Evolutionary conservation across 2,329 filamentous ascomycete genomes (phyloP).

Genomic region (Pyrenophora seminiperda): DNA sequence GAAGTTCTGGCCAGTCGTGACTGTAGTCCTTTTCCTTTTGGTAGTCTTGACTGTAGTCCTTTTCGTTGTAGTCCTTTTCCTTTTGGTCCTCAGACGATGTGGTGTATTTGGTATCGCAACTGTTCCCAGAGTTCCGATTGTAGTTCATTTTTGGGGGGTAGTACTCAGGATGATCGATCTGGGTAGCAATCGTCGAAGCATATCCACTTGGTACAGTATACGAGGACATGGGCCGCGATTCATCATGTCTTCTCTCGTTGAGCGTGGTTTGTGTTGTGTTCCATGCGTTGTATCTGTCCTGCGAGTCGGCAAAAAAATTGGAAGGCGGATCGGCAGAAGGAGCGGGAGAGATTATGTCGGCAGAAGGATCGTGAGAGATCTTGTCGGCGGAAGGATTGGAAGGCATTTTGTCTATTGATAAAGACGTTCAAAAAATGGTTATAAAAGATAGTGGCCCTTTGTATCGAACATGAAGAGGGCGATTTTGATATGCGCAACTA

Average conservation of each 20-base stretch:
- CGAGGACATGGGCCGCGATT: not conserved
- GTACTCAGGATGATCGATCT: not conserved
- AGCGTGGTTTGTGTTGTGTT: constrained; percentile 1
- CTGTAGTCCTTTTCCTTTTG: not conserved
- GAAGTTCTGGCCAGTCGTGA: constrained; percentile 2
- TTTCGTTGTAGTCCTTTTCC: too few species aligned
- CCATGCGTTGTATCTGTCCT: not conserved
- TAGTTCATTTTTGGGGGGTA: not conserved
- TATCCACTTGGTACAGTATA: not conserved
- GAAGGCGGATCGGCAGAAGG: not conserved
- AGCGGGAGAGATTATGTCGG: not conserved
- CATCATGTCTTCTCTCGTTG: not conserved
- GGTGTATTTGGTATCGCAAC: not conserved
- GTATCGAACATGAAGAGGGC: not conserved
- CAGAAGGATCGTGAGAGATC: not conserved
- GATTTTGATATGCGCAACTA: not conserved
- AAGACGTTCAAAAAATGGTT: not conserved
- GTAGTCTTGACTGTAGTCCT: too few species aligned
- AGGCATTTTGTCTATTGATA: not conserved
- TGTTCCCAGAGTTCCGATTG: not conserved
- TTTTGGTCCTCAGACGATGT: not conserved
- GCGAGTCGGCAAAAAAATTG: not conserved
- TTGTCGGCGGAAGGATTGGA: not conserved
- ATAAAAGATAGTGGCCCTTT: not conserved
- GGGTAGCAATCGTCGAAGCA: not conserved